A percentile compares a stretch with the other conserved stretches of the same genome.
phyloP scores from a whole-genome alignment of 2,329 filamentous ascomycete genomes.

The Pseudogymnoascus sp. region DNA sequence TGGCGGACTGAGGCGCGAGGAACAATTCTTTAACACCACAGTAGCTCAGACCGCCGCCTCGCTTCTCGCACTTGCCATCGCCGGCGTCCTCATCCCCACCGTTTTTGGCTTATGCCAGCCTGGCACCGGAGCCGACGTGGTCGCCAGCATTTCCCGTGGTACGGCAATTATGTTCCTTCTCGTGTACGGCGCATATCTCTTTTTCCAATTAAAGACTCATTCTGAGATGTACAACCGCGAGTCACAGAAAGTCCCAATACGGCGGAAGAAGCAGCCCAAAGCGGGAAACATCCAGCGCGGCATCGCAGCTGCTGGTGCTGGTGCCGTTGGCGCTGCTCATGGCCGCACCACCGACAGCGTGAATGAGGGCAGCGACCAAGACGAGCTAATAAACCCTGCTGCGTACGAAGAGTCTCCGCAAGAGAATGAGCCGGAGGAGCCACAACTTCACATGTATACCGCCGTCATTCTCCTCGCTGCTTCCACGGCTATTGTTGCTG shows the following conservation, averaged over 20 bases:
- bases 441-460: constrained; percentile 64
- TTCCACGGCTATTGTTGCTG: constrained; percentile 63
- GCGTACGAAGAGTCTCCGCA: constrained; percentile 41
- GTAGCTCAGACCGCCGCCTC: constrained; percentile 80
- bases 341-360: constrained; percentile 19
- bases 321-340: constrained; percentile 25
- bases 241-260: constrained; percentile 67
- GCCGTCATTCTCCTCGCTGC: constrained; percentile 63
- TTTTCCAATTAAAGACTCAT: constrained; percentile 89
- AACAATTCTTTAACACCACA: constrained; percentile 87
- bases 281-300: constrained; percentile 25
- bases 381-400: constrained; percentile 36
- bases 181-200: constrained; percentile 75
- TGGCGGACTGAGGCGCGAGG: constrained; percentile 57
- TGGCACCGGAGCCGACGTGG: constrained; percentile 32
- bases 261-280: constrained; percentile 34
- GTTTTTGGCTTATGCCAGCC: constrained; percentile 61
- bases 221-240: constrained; percentile 70
- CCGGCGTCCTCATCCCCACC: constrained; percentile 80
- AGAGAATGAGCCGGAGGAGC: constrained; percentile 63
- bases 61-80: constrained; percentile 63
- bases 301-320: constrained; percentile 25
- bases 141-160: constrained; percentile 61
- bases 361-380: constrained; percentile 20
- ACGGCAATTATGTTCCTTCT: constrained; percentile 74